Evolutionary conservation across 495 filamentous ascomycete genomes (phyloP), one percentile per base, ranked within the genome.

Genomic region (Barbatosphaeria neglecta): DNA sequence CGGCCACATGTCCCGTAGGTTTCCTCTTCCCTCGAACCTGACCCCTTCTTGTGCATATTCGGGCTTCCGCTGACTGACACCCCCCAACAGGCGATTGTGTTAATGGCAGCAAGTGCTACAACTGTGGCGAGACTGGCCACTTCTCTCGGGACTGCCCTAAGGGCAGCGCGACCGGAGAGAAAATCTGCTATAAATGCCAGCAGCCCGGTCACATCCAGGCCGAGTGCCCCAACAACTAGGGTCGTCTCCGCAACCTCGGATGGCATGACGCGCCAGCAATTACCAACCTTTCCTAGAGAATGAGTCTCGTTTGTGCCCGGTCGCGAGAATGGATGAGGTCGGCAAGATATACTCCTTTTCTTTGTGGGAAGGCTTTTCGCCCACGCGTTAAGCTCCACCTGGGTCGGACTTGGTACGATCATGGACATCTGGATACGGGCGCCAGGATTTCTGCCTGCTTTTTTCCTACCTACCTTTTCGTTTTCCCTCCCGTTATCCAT

Each of bases 111-210:
- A 97, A 97, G 76, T 98, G 92, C 81, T 98, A 98, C 82, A 97
- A 97, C 80, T 98, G 92, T 62, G 92, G 92, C 49, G 86, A 93
- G 67, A 82, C 88, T 43, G 92, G 92, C 50, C 92, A 97, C 68
- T 77, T 96, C 54, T 90, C 85, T 49, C 86, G 92, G 46, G 92
- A 98, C 61, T 98, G 92, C 76, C 86, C 88, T 45, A 85, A 88
- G 54, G 90, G 95, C 67, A 80, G 83, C 41, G 76, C 78, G 49
- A 62, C 59, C 39, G 80, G 79, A 60, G 92, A 97, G 76, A 87
- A 93, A 57, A 88, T 90, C 60, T 98, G 92, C 81, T 98, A 98
- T 75, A 92, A 90, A 71, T 97, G 92, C 87, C 93, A 95, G 78
- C 86, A 95, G 72, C 82, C 89, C 48, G 92, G 92, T 57, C 92